phyloP scores from a whole-genome alignment of 139 green algal species.

The Ettlia oleoabundans region DNA sequence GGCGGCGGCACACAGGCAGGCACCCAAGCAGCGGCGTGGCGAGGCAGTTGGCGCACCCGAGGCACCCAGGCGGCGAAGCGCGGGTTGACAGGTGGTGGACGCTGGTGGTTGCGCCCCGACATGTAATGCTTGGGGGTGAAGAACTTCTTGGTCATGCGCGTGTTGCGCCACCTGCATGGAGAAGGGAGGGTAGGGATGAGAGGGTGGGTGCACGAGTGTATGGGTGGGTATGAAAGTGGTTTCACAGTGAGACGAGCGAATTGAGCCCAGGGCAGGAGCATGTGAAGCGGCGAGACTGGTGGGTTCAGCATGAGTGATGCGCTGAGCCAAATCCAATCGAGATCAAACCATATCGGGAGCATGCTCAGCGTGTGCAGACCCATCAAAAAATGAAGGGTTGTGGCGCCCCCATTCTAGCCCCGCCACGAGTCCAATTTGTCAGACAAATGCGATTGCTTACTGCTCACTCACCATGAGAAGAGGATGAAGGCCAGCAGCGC shows the following conservation, averaged over 20 bases:
- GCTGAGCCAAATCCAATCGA: no score
- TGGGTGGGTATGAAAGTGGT: neutral
- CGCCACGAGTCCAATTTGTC: no score
- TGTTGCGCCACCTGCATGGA: slow-evolving; percentile 11
- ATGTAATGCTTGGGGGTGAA: slow-evolving; percentile 31
- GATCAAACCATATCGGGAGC: neutral
- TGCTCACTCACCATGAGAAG: slow-evolving; percentile 29
- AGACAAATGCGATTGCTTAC: neutral
- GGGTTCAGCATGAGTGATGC: no score
- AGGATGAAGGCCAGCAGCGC: neutral
- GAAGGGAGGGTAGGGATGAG: neutral
- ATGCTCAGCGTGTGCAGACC: neutral
- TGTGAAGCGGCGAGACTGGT: no score
- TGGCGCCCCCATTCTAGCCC: neutral
- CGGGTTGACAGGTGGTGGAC: neutral
- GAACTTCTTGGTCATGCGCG: slow-evolving; percentile 30
- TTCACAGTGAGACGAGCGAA: neutral
- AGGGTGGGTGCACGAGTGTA: neutral
- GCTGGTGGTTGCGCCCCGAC: neutral
- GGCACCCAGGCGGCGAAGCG: slow-evolving; percentile 16
- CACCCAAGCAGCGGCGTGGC: no score
- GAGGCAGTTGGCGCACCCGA: slow-evolving; percentile 1
- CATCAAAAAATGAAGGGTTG: neutral
- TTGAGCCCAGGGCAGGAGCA: no score
- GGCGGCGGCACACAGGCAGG: no score